These are phyloP conservation scores for Pisolithus marmoratus DNA, from an alignment of 768 basidiomycete genomes.

Conservation along the genomic window DNA sequence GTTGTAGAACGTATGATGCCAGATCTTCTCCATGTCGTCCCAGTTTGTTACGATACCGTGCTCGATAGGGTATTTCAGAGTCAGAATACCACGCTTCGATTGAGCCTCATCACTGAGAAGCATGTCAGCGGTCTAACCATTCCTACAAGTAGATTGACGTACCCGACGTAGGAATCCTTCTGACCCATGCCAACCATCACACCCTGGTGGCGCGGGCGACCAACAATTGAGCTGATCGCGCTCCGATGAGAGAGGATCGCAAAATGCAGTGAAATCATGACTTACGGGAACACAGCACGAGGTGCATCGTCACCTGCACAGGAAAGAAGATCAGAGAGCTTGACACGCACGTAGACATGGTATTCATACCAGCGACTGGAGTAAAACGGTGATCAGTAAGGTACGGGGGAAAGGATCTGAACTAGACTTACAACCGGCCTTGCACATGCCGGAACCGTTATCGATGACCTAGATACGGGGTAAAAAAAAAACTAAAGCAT, in stretches of 20 bases:
- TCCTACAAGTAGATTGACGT: constrained; percentile 4
- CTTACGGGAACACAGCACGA: constrained; percentile 93
- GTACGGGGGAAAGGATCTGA: constrained; percentile 1
- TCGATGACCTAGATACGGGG: constrained; percentile 63
- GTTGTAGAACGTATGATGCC: constrained; percentile 95
- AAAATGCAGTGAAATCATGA: constrained; percentile 16
- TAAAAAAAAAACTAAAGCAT: not conserved
- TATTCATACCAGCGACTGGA: constrained; percentile 56
- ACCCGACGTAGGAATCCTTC: constrained; percentile 97
- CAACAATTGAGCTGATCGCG: constrained; percentile 73
- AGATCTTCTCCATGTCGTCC: constrained; percentile 99
- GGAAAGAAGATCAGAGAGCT: constrained; percentile 8
- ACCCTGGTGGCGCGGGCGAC: constrained; percentile 90
- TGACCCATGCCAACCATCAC: constrained; percentile 98
- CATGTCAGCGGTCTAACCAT: constrained; percentile 11
- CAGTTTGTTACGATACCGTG: constrained; percentile 97
- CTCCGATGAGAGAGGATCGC: constrained; percentile 8
- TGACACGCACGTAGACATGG: not conserved
- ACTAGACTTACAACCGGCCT: constrained; percentile 85
- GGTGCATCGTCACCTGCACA: constrained; percentile 78
- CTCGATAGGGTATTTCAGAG: constrained; percentile 90
- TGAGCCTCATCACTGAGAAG: constrained; percentile 76
- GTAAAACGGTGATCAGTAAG: constrained; percentile 17
- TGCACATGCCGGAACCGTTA: constrained; percentile 99
- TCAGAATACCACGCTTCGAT: constrained; percentile 92